phyloP scores from a whole-genome alignment of 164 flowering plant genomes.

The Nymphaea colorata region DNA sequence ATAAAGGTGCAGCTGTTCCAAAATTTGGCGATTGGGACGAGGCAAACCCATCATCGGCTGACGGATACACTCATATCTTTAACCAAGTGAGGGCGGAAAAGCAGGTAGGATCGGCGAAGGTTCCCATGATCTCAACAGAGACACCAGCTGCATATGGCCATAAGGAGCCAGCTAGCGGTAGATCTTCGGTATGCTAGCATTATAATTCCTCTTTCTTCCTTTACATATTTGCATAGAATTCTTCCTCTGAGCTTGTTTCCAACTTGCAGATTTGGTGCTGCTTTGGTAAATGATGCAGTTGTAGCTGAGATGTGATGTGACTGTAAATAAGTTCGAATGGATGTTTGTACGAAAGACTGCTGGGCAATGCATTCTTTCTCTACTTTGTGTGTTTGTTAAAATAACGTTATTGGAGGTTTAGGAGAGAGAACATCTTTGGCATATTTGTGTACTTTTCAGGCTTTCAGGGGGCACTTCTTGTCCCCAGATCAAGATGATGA shows the following conservation, averaged over 20 bases:
- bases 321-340: background rate
- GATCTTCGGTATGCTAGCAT: constrained; percentile 17
- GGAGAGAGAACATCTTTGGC: background rate
- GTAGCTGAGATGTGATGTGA: background rate
- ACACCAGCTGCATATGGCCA: constrained; percentile 6
- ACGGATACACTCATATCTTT: constrained; percentile 59
- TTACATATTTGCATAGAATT: too few species aligned
- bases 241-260: background rate
- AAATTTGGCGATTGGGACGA: constrained; percentile 80
- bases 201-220: too few species aligned
- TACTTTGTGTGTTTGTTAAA: background rate
- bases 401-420: background rate
- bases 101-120: constrained; percentile 24
- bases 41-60: constrained; percentile 57
- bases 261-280: constrained; percentile 2
- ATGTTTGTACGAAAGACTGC: background rate
- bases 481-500: background rate
- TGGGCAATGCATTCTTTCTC: background rate
- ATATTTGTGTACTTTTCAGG: background rate
- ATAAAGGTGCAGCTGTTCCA: constrained; percentile 60
- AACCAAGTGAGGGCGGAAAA: constrained; percentile 58
- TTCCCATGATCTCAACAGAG: constrained; percentile 12
- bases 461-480: background rate
- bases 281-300: background rate
- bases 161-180: constrained; percentile 4